Percentiles rank a stretch among this genome's conserved stretches.
Conservation (phyloP, 129 eudicot genomes). For the Glebionis coronaria region DNA sequence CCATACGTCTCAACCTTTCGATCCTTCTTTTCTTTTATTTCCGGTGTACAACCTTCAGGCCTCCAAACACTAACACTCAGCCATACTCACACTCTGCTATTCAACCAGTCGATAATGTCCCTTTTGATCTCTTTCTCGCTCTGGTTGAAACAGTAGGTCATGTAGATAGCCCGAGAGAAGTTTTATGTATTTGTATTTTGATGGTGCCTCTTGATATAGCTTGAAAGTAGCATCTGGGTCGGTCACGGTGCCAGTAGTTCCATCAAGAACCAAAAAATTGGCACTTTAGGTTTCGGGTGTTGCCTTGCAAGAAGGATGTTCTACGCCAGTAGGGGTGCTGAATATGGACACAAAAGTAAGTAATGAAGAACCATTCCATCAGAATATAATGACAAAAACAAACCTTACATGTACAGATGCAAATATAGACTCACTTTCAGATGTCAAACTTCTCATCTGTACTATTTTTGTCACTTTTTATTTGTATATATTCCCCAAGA, state of each 20-base stretch:
- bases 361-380: too few species aligned
- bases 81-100: too few species aligned
- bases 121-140: constrained; percentile 42
- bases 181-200: constrained; percentile 62
- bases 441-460: too few species aligned
- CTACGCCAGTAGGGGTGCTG: too few species aligned
- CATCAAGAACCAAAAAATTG: constrained; percentile 85
- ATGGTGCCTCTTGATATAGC: constrained; percentile 59
- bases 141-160: too few species aligned
- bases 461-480: too few species aligned
- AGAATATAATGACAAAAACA: too few species aligned
- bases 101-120: too few species aligned
- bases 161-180: constrained; percentile 55
- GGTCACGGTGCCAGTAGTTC: constrained; percentile 66
- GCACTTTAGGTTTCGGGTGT: constrained; percentile 44
- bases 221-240: constrained; percentile 70
- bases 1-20: not conserved
- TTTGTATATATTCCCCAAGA: too few species aligned
- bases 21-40: constrained; percentile 23
- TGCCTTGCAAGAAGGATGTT: constrained; percentile 60
- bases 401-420: too few species aligned
- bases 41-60: not conserved
- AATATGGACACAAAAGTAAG: too few species aligned
- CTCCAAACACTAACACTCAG: not conserved
- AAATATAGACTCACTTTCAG: too few species aligned